Evolutionary conservation across 2,329 filamentous ascomycete genomes (phyloP), one percentile per base, ranked within the genome.

Genomic region (Volutella citrinella): DNA sequence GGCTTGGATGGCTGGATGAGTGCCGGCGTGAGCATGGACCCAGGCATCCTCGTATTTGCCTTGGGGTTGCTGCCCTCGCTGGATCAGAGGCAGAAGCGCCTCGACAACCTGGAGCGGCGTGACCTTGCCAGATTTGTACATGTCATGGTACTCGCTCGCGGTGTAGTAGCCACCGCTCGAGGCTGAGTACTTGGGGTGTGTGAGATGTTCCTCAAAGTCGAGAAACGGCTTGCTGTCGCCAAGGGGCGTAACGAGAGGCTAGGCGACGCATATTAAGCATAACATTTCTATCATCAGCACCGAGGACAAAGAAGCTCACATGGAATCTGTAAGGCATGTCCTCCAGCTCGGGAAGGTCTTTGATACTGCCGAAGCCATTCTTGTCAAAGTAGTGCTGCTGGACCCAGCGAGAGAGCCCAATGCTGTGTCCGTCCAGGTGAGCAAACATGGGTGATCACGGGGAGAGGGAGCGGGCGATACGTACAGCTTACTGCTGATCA

Each of bases 81-180:
- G 74, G 44, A 90, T 82, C 24, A 91, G 64, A 1, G 82, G 80
- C 3, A 95, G 68, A 12, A 95, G 68, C 2, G 76, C 73, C 57
- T 89, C 77, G 10, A 73, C 75, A 3, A 95, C 84, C 42, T 82
- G 76, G 1, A 78, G 69, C 1, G 89, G 89, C 0, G 87, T 93
- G 37, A 83, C 55, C 40, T 73, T 66, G 31, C 86, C 84, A 6
- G 77, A 77, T 42, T 72, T 73, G 65, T 90, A 95, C 24, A 85
- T 74, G 32, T 76, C 73, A 56, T 88, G 82, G 56, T 89, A 95
- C 63, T 95, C 87, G 10, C 76, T 72, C 16, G 80, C 76, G 5
- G 84, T 84, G 57, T 81, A 78, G 63, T 85, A 87, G 27, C 76
- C 72, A 12, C 66, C 68, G 6, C 59, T 48, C 10, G 66, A 53